Conservation (phyloP, 2,329 filamentous ascomycete genomes). For the Microsporum canis region DNA sequence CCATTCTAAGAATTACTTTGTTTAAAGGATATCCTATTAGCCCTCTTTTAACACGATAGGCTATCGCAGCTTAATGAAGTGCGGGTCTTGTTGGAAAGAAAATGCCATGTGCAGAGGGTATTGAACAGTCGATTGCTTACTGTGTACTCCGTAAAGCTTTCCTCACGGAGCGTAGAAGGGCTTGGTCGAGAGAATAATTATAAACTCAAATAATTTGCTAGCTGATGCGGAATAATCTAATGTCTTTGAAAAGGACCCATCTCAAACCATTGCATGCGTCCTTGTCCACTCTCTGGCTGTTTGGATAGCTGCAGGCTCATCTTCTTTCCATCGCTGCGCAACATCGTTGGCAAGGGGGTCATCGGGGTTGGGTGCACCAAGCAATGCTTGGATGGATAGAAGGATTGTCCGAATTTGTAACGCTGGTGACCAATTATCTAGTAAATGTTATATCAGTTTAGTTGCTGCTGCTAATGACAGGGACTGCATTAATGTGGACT, state of each 20-base stretch:
- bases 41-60: too few species aligned
- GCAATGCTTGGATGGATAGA: constrained; percentile 92
- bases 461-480: not conserved
- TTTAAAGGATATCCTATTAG: too few species aligned
- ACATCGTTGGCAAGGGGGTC: constrained; percentile 98
- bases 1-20: too few species aligned
- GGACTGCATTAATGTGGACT: not conserved
- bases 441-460: constrained; percentile 12
- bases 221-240: not conserved
- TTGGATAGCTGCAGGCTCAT: constrained; percentile 82
- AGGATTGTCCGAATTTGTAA: constrained; percentile 96
- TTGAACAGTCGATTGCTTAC: too few species aligned
- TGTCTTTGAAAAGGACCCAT: not conserved
- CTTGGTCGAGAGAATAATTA: not conserved
- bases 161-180: not conserved
- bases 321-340: constrained; percentile 94
- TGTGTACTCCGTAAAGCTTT: not conserved
- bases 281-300: constrained; percentile 88
- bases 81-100: too few species aligned
- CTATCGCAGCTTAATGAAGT: too few species aligned
- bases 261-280: constrained; percentile 56
- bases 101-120: too few species aligned
- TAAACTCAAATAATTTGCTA: not conserved
- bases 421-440: constrained; percentile 97
- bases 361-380: constrained; percentile 93